Base-by-base conservation (phyloP, 2,329 filamentous ascomycete genomes). In the Aureobasidium namibiae region DNA sequence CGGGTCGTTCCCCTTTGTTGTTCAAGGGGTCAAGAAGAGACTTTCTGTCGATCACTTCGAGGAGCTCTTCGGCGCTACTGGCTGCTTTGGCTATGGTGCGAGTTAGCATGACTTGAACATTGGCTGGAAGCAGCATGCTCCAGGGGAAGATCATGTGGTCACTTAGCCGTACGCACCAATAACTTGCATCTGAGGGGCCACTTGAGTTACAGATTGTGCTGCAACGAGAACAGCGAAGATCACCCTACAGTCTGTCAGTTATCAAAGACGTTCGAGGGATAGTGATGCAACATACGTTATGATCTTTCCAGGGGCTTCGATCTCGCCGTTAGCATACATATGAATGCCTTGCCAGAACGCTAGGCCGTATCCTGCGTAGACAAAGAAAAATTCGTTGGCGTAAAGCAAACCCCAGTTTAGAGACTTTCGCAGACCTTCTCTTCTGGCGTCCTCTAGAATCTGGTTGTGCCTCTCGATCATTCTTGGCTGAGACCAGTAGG, bases 51-150 rank as follows among this genome's bases (percentile, higher is more conserved):
- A 97, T 97, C 1, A 92, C 96, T 70, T 85, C 88, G 76, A 88
- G 96, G 62, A 97, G 95, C 77, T 97, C 96, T 59, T 84, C 82
- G 4, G 90, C 91, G 3, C 94, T 92, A 33, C 90, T 89, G 5
- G 94, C 76, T 36, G 85, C 89, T 14, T 86, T 90, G 2, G 87
- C 89, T 44, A 26, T 16, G 4, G 41, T 26, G 10, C 13, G 8
- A 44, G 13, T 44, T 26, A 44, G 41, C 36, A 44, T 16, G 9
- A 23, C 16, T 18, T 1, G n/a, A 39, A 39, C n/a, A 3, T 21
- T 16, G n/a, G 3, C 10, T 23, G 18, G 10, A 23, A 24, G 21
- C 21, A 24, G 11, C 26, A 29, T n/a, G n/a, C n/a, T n/a, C n/a
- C n/a, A n/a, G n/a, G n/a, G n/a, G n/a, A n/a, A n/a, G n/a, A n/a